phyloP scores from a whole-genome alignment of 2,329 filamentous ascomycete genomes.

The Pyricularia sp. region DNA sequence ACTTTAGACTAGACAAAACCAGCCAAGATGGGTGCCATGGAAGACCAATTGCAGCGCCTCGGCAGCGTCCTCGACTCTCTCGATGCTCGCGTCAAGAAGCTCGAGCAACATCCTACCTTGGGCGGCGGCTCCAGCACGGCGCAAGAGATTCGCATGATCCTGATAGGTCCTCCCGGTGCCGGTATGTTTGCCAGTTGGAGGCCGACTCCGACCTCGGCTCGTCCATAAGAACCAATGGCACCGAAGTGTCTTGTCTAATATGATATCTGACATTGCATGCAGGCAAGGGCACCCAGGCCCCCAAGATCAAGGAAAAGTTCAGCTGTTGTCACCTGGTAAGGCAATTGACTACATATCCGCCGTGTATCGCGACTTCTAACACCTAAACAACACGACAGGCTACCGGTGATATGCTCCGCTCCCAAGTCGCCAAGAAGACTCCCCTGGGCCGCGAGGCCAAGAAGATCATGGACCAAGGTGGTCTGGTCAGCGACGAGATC shows the following conservation, averaged over 20 bases:
- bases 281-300: slow-evolving; percentile 99
- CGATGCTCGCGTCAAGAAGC: slow-evolving; percentile 74
- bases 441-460: slow-evolving; percentile 89
- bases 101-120: slow-evolving; percentile 65
- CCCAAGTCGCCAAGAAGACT: slow-evolving; percentile 97
- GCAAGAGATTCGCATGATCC: slow-evolving; percentile 82
- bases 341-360: slow-evolving; percentile 14
- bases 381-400: slow-evolving; percentile 45
- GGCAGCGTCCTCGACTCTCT: slow-evolving; percentile 77
- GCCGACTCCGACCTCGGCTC: slow-evolving; percentile 2
- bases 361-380: slow-evolving; percentile 4
- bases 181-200: slow-evolving; percentile 50
- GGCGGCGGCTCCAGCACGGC: slow-evolving; percentile 37
- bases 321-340: slow-evolving; percentile 92
- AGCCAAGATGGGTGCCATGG: slow-evolving; percentile 73
- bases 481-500: slow-evolving; percentile 96
- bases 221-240: neutral
- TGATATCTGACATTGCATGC: slow-evolving; percentile 5
- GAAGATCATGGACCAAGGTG: slow-evolving; percentile 99
- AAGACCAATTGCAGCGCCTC: slow-evolving; percentile 76
- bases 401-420: slow-evolving; percentile 97
- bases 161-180: slow-evolving; percentile 95
- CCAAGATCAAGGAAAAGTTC: slow-evolving; percentile 97
- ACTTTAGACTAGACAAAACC: neutral
- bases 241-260: neutral